Evolutionary conservation across 352 stramenopile species (phyloP), one percentile per base, ranked within the genome.

Genomic region (Nothophytophthora sp.): DNA sequence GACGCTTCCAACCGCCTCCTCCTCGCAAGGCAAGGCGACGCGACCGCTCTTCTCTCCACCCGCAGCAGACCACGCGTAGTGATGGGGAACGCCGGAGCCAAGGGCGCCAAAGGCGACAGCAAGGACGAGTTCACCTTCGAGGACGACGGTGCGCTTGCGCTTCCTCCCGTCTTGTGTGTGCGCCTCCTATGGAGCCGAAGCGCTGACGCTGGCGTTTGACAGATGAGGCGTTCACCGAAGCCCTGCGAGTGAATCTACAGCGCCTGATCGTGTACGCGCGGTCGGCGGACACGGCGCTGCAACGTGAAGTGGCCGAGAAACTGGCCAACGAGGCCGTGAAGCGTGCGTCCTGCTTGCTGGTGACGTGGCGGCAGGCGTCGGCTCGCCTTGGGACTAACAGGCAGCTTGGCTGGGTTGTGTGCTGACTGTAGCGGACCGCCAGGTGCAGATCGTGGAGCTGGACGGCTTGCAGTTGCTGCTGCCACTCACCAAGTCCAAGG

Each of bases 271-370:
- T 87, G 40, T 98, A 97, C 70, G 90, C 90, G 49, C 93, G 95
- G 63, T 96, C 86, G 43, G 89, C 90, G 5, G 90, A 97, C 56
- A 84, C 86, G 45, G 67, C 71, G 48, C 71, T 97, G 47, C 90
- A 97, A 69, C 84, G 89, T 38, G 88, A 97, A 57, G 91, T 98
- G 5, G 93, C 93, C 11, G 93, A 98, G 73, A 97, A 97, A 54
- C 67, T 98, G 35, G 93, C 93, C 15, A 98, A 98, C 51, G 89
- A 98, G 54, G 93, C 93, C 19, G 92, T 98, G 32, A 97, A 98
- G 60, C 86, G 86, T 96, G 32, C 36, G 78, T 75, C 20, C 38
- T 44, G 19, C 20, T 30, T 32, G 3, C 20, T 24, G 2, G 5
- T n/a, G n/a, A n/a, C n/a, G n/a, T n/a, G n/a, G n/a, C n/a, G n/a